These are phyloP conservation scores for Suillus luteus DNA, from an alignment of 768 basidiomycete genomes.

Conservation along the genomic window DNA sequence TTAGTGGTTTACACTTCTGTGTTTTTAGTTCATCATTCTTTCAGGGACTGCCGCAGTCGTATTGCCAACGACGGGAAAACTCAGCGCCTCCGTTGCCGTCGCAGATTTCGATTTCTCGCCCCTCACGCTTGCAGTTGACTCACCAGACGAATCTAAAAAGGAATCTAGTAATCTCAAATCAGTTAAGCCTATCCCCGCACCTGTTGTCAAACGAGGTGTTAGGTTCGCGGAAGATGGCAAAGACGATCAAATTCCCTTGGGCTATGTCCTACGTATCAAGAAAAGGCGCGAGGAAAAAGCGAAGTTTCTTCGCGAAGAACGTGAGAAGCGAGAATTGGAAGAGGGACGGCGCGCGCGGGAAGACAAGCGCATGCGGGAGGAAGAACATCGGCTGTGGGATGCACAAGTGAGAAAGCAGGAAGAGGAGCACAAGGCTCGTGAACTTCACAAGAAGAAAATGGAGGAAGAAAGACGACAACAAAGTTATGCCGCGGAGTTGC, in stretches of 20 bases:
- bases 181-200: constrained; percentile 17
- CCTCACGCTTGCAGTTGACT: constrained; percentile 5
- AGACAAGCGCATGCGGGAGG: constrained; percentile 46
- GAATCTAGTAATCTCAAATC: constrained; percentile 3
- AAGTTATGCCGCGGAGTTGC: constrained; percentile 58
- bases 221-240: constrained; percentile 64
- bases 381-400: constrained; percentile 45
- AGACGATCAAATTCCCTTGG: constrained; percentile 69
- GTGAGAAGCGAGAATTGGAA: constrained; percentile 51
- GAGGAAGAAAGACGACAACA: constrained; percentile 58
- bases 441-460: constrained; percentile 33
- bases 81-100: not conserved
- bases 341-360: constrained; percentile 44
- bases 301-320: constrained; percentile 61
- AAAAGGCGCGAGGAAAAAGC: constrained; percentile 76
- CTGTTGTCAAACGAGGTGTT: constrained; percentile 50
- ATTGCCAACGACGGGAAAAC: constrained; percentile 9
- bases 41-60: constrained; percentile 11
- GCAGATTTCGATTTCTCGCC: not conserved
- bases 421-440: constrained; percentile 47
- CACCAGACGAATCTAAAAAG: constrained; percentile 8
- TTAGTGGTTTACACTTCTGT: constrained; percentile 1
- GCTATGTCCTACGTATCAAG: constrained; percentile 69
- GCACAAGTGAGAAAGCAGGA: constrained; percentile 50
- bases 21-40: constrained; percentile 10